Evolutionary conservation across 495 filamentous ascomycete species (phyloP), one percentile per base, ranked within the genome.

Genomic region (Hypoxylon rickii): DNA sequence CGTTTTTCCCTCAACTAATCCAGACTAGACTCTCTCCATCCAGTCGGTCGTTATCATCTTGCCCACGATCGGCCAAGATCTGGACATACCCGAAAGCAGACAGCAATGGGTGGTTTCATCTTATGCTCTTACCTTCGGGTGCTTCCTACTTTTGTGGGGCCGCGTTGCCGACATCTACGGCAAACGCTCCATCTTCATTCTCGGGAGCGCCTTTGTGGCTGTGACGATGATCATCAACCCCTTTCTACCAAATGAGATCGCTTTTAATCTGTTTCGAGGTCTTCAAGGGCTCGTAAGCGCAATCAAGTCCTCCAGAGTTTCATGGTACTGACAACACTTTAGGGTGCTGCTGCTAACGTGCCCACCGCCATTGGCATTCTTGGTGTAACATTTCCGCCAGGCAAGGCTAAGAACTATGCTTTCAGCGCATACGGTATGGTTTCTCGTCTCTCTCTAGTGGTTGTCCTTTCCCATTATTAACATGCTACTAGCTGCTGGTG

Each of bases 161-260:
- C 82, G 84, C 58, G 70, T 91, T 22, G 85, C 83, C 13, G 88
- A 92, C 61, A 81, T 89, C 53, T 89, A 89, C 57, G 89, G 87
- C 21, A 86, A 87, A 49, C 82, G 86, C 54, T 69, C 70, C 2
- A 78, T 91, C 38, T 90, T 90, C 70, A 80, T 89, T 18, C 71
- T 73, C 21, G 84, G 84, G 15, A 84, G 87, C 58, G 80, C 80
- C 15, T 83, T 86, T 61, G 85, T 87, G 44, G 75, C 83, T 0
- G 70, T 83, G 31, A 80, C 83, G 1, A 78, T 83, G 32, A 75
- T 89, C 4, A 81, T 82, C n/a, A 82, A 83, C 16, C 80, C 83
- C 0, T 92, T 88, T 70, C 24, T 84, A 68, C 73, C 77, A 67
- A 66, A 88, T 77, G 79, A 92, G 79, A 74, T 85, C 70, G 64